A percentile compares a stretch with the other conserved stretches of the same genome.
Conservation (phyloP, 176 grass and related monocot species). For the Poa annua region DNA sequence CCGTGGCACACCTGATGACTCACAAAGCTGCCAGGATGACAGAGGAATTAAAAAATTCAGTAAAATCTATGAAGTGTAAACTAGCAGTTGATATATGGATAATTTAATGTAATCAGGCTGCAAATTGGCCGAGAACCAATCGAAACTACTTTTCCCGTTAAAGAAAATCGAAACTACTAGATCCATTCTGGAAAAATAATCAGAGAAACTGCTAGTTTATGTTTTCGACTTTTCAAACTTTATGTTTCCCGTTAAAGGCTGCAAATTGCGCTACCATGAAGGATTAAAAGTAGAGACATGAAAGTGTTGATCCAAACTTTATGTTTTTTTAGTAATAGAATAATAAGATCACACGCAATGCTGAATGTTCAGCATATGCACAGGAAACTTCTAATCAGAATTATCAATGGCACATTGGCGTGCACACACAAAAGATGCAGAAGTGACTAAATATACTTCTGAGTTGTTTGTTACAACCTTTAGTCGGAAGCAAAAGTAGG, state of each 20-base stretch:
- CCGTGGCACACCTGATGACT: constrained; percentile 28
- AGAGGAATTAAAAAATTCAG: neutral
- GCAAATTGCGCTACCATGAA: neutral
- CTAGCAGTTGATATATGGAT: neutral
- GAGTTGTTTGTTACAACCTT: too few relatives aligned
- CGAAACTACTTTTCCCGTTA: too few relatives aligned
- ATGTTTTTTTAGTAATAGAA: neutral
- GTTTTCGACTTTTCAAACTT: too few relatives aligned
- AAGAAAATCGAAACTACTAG: too few relatives aligned
- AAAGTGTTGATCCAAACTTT: constrained; percentile 24
- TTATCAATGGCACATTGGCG: neutral
- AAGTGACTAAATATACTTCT: neutral
- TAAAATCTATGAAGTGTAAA: neutral
- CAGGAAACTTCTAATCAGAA: constrained; percentile 31
- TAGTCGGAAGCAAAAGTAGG: too few relatives aligned
- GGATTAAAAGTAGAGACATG: neutral
- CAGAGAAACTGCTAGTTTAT: too few relatives aligned
- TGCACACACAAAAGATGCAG: neutral
- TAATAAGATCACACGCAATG: constrained; percentile 34
- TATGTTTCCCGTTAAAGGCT: too few relatives aligned
- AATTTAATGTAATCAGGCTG: neutral
- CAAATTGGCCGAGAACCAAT: neutral
- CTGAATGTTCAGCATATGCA: constrained; percentile 54
- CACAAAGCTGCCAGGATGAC: constrained; percentile 23
- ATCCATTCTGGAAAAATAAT: too few relatives aligned